Conservation (phyloP, 2,329 filamentous ascomycete species). For the Cladosporium colombiae region DNA sequence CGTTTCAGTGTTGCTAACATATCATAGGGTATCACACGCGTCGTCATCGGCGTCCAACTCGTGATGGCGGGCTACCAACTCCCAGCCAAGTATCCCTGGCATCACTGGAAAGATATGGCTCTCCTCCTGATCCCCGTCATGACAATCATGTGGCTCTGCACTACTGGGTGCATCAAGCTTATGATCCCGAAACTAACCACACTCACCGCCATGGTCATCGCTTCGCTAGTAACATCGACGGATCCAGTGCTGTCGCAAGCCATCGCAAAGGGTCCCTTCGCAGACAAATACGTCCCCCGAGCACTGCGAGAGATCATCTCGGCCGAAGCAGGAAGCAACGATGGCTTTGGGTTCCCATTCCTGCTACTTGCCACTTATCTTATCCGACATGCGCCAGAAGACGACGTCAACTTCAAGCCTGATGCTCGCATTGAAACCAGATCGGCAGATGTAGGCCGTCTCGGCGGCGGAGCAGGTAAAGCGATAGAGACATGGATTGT, state of each 20-base stretch:
- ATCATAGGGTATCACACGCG: constrained; percentile 67
- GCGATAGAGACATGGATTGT: constrained; percentile 66
- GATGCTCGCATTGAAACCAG: not conserved
- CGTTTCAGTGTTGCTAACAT: not conserved
- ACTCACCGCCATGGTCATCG: constrained; percentile 74
- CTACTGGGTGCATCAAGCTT: constrained; percentile 71
- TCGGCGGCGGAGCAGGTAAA: constrained; percentile 54
- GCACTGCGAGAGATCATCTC: constrained; percentile 67
- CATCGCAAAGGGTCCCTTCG: constrained; percentile 87
- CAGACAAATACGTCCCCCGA: constrained; percentile 80
- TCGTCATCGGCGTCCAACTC: constrained; percentile 84
- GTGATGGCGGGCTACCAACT: constrained; percentile 84
- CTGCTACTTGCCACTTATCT: constrained; percentile 79
- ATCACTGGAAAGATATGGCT: constrained; percentile 72
- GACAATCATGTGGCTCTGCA: constrained; percentile 79
- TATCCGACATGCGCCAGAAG: constrained; percentile 68
- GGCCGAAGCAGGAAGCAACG: constrained; percentile 77
- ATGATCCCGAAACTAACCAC: constrained; percentile 69
- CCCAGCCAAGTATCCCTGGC: constrained; percentile 72
- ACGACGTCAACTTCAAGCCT: constrained; percentile 42
- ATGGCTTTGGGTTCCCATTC: constrained; percentile 83
- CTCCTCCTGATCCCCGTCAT: constrained; percentile 78
- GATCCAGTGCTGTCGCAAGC: constrained; percentile 82
- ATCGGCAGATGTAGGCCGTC: constrained; percentile 31
- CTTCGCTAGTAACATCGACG: constrained; percentile 81